phyloP scores from a whole-genome alignment of 2,329 filamentous ascomycete genomes.

The Hypomyces perniciosus region DNA sequence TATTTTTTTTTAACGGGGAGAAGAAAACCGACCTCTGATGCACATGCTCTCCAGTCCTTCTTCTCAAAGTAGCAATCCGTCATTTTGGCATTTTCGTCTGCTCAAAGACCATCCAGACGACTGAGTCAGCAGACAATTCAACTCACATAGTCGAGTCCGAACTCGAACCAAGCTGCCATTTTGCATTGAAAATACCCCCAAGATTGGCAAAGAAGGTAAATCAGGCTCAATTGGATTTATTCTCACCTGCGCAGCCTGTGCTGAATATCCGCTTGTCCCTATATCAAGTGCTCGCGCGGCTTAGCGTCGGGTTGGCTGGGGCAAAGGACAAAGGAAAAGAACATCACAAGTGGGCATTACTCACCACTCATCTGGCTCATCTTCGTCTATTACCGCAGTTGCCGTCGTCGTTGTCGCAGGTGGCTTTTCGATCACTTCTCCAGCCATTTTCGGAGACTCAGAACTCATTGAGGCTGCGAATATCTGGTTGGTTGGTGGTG shows the following conservation, averaged over 20 bases:
- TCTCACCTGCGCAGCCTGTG: slow-evolving; percentile 81
- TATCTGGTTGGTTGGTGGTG: slow-evolving; percentile 9
- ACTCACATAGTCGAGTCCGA: not conserved
- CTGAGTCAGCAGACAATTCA: not conserved
- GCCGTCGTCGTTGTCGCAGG: slow-evolving; percentile 6
- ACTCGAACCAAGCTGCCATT: not conserved
- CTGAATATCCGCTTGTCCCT: slow-evolving; percentile 98
- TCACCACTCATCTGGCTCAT: slow-evolving; percentile 95
- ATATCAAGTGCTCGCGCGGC: slow-evolving; percentile 15
- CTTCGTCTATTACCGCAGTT: slow-evolving; percentile 43
- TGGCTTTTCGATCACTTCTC: slow-evolving; percentile 6
- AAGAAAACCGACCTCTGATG: slow-evolving; percentile 66
- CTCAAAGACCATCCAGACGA: not conserved
- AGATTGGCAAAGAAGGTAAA: not conserved
- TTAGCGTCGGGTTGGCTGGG: slow-evolving; percentile 22
- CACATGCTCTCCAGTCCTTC: slow-evolving; percentile 91
- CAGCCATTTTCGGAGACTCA: slow-evolving; percentile 11
- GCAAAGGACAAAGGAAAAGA: not conserved
- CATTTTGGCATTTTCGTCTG: slow-evolving; percentile 83
- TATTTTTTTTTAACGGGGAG: not conserved
- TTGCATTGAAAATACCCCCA: not conserved
- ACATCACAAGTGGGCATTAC: slow-evolving; percentile 19
- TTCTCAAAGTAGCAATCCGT: slow-evolving; percentile 95
- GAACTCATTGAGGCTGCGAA: slow-evolving; percentile 10
- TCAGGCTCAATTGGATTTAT: not conserved